Percentiles rank a stretch among this genome's conserved stretches.
Evolutionary conservation across 2,329 filamentous ascomycete genomes (phyloP).

Genomic region (Hortaea werneckii): DNA sequence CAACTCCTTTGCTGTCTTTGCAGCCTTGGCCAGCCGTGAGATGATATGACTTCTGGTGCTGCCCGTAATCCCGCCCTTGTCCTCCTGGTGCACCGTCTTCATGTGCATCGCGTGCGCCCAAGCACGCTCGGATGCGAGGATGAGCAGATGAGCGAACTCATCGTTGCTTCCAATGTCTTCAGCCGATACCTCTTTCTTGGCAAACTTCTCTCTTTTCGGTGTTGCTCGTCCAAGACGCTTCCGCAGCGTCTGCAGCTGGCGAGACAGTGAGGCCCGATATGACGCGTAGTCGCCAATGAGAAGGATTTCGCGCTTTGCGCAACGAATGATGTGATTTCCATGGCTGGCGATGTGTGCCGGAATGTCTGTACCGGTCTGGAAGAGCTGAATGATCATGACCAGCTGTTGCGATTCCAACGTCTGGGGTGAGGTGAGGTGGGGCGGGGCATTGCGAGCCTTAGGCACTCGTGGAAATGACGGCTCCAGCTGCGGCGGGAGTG

Average conservation of each 20-base stretch:
- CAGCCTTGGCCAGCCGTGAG: conserved; percentile 74
- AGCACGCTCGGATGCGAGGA: conserved; percentile 79
- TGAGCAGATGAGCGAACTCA: conserved; percentile 69
- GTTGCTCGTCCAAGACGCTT: conserved; percentile 78
- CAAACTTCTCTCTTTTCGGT: conserved; percentile 78
- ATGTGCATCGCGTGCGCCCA: conserved; percentile 96
- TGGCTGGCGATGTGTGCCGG: conserved; percentile 28
- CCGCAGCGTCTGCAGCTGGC: conserved; percentile 70
- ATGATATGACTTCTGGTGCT: conserved; percentile 79
- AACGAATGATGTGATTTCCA: conserved; percentile 87
- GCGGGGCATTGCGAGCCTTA: neutral
- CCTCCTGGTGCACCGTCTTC: conserved; percentile 70
- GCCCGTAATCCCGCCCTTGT: conserved; percentile 63
- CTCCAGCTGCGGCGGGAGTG: too few relatives aligned
- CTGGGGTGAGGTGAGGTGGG: neutral
- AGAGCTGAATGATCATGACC: neutral
- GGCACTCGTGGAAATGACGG: neutral
- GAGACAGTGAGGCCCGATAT: conserved; percentile 70
- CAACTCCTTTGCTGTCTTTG: conserved; percentile 57
- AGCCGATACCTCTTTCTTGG: conserved; percentile 60
- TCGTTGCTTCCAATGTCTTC: conserved; percentile 64
- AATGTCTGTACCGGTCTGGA: too few relatives aligned
- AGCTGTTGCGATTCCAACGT: neutral
- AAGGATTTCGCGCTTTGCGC: conserved; percentile 70
- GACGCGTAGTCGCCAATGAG: conserved; percentile 80